Percentiles rank a stretch among this genome's conserved stretches.
Conservation (phyloP, 2,329 filamentous ascomycete species). For the Fusarium graminum region DNA sequence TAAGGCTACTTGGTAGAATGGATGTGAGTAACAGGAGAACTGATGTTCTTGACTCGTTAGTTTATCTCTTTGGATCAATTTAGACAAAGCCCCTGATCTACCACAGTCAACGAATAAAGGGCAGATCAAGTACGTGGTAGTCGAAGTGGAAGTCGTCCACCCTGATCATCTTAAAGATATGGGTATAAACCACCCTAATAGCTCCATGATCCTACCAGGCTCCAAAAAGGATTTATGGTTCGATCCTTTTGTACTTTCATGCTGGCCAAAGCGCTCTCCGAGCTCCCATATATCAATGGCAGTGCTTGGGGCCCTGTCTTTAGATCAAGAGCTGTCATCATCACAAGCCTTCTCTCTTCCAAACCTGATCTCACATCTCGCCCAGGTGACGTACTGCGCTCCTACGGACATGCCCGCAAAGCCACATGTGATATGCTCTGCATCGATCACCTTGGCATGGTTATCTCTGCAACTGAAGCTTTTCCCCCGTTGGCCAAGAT, state of each 20-base stretch:
- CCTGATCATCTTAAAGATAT: conserved; percentile 5
- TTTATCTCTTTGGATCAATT: not conserved
- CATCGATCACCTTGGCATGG: conserved; percentile 4
- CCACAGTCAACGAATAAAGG: not conserved
- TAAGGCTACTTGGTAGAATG: not conserved
- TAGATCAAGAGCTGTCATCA: conserved; percentile 2
- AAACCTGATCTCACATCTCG: not conserved
- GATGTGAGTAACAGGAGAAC: not conserved
- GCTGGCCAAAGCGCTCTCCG: no score
- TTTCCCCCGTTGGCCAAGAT: conserved; percentile 17
- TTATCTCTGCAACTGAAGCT: conserved; percentile 17
- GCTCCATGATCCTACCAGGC: not conserved
- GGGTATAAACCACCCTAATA: not conserved
- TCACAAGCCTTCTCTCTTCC: not conserved
- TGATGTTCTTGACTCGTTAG: not conserved
- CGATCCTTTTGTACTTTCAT: not conserved
- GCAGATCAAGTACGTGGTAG: not conserved
- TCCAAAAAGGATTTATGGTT: not conserved
- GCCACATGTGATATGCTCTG: conserved; percentile 12
- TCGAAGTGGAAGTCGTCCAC: conserved; percentile 8
- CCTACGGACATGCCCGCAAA: conserved; percentile 21
- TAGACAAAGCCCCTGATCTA: not conserved
- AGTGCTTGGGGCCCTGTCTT: not conserved
- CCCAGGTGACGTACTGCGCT: conserved; percentile 10
- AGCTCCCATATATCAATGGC: not conserved